Evolutionary conservation across 495 filamentous ascomycete genomes (phyloP).

Genomic region (Penicillium canariense): DNA sequence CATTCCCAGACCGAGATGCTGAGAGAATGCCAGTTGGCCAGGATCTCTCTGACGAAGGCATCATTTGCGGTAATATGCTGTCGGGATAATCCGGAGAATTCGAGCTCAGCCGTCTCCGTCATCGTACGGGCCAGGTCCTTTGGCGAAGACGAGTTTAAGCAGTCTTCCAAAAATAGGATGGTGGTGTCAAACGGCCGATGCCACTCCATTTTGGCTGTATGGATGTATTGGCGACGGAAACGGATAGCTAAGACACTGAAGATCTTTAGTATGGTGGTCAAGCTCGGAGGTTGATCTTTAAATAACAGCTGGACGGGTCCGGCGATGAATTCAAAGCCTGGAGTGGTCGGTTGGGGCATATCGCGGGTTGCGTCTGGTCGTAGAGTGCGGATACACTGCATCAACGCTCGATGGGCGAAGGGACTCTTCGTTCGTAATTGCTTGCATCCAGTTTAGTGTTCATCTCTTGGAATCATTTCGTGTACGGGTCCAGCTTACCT

Average conservation of each 20-base stretch:
- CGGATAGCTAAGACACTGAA: constrained; percentile 35
- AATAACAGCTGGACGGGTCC: constrained; percentile 40
- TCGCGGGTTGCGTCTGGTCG: constrained; percentile 13
- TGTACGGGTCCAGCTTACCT: constrained; percentile 21
- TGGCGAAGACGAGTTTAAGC: constrained; percentile 29
- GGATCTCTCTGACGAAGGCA: constrained; percentile 13
- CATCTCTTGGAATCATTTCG: neutral
- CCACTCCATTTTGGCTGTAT: constrained; percentile 39
- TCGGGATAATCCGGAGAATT: constrained; percentile 28
- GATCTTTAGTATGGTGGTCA: constrained; percentile 35
- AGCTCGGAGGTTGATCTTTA: constrained; percentile 27
- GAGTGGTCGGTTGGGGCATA: constrained; percentile 9
- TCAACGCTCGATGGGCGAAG: constrained; percentile 40
- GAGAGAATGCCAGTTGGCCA: constrained; percentile 31
- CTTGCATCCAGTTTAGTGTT: constrained; percentile 13
- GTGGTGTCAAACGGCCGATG: constrained; percentile 28
- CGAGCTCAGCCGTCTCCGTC: constrained; percentile 25
- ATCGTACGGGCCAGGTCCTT: constrained; percentile 32
- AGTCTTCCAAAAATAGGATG: constrained; percentile 35
- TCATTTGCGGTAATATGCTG: constrained; percentile 24
- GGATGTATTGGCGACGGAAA: constrained; percentile 37
- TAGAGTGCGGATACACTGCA: constrained; percentile 26
- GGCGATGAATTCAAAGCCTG: constrained; percentile 40
- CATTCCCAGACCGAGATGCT: constrained; percentile 41
- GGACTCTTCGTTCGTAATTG: constrained; percentile 37